Evolutionary conservation across 768 basidiomycete species (phyloP), one percentile per base, ranked within the genome.

Genomic region (Termitomyces sp.): DNA sequence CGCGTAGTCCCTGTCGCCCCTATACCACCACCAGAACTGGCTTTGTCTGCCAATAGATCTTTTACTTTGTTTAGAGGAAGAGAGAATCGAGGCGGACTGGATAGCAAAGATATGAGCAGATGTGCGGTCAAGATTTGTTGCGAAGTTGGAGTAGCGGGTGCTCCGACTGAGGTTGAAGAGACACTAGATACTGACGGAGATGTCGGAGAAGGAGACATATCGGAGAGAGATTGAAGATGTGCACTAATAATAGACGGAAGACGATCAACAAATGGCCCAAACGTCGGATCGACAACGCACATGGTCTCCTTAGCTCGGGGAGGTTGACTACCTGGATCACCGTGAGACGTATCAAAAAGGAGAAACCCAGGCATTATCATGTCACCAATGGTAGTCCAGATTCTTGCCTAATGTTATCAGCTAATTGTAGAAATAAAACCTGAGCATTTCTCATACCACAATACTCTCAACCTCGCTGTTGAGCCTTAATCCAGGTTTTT

Each of bases 61-160:
- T 90, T 91, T 16, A 87, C 74, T 64, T 78, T 80, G 63, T 80
- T 84, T 14, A 92, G 69, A 10, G 87, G 74, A 70, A 91, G 75
- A 32, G 85, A 73, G 56, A 83, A 80, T 46, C 77, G 72, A 0
- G 85, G 82, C 2, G 80, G 71, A 10, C 81, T 74, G 18, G 73
- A 74, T 28, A 93, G 74, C 16, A 93, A 75, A 20, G 79, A 72
- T 49, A 85, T 75, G 13, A 92, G 77, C 48, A 93, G 74, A 65
- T 84, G 79, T 4, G 89, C 88, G 3, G 82, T 90, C 61, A 89
- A 76, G 13, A 91, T 80, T 65, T 91, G 89, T 64, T 91, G 89
- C 30, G 80, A 71, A 5, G 85, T 85, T 1, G 83, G 82, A 12
- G 71, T 69, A n/a, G 66, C 59, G 5, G 70, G 62, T 6, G 57